Conservation (phyloP, 495 filamentous ascomycete genomes). For the Elaphomyces granulatus region DNA sequence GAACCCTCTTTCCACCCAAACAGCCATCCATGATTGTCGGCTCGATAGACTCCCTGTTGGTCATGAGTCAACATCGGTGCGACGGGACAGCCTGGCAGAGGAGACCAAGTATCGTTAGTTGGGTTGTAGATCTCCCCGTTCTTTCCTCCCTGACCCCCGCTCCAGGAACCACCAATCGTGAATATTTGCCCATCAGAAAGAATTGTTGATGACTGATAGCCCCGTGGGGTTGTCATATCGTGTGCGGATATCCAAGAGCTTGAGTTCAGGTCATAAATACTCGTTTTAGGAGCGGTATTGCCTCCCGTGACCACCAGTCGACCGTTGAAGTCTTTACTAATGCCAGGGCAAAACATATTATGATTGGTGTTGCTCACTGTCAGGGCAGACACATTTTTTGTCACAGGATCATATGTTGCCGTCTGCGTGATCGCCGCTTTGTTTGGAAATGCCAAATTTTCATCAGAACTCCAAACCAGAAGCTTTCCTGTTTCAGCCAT, state of each 20-base stretch:
- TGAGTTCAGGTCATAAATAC: slow-evolving; percentile 21
- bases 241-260: slow-evolving; percentile 21
- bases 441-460: slow-evolving; percentile 20
- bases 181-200: slow-evolving; percentile 41
- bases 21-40: slow-evolving; percentile 34
- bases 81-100: slow-evolving; percentile 22
- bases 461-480: slow-evolving; percentile 30
- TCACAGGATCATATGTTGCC: slow-evolving; percentile 24
- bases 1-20: slow-evolving; percentile 40
- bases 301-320: slow-evolving; percentile 40
- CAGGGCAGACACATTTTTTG: slow-evolving; percentile 18
- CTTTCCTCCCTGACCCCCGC: slow-evolving; percentile 25
- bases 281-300: slow-evolving; percentile 24
- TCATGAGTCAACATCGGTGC: slow-evolving; percentile 38
- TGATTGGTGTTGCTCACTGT: slow-evolving; percentile 33
- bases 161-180: slow-evolving; percentile 45
- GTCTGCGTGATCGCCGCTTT: slow-evolving; percentile 26
- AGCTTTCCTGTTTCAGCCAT: slow-evolving; percentile 23
- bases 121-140: slow-evolving; percentile 41
- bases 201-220: slow-evolving; percentile 40
- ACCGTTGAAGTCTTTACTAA: slow-evolving; percentile 34
- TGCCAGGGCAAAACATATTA: slow-evolving; percentile 51
- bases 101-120: slow-evolving; percentile 19
- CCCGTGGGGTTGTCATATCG: slow-evolving; percentile 34
- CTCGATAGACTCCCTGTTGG: slow-evolving; percentile 16